Base-by-base conservation (phyloP, 2,329 filamentous ascomycete genomes). In the Penicillium sp. region DNA sequence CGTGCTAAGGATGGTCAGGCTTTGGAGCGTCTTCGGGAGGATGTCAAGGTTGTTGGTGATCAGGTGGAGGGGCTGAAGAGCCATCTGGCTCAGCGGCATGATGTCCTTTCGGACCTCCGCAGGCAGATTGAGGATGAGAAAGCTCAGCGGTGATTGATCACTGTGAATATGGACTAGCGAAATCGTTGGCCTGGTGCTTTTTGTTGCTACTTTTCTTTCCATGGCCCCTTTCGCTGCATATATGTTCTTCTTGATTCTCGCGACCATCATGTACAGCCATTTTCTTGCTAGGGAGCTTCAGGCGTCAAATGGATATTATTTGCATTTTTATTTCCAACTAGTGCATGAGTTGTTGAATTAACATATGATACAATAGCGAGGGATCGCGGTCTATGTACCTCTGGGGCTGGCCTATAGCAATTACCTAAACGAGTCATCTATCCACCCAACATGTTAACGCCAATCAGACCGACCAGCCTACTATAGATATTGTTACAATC, bases 21-120 rank as follows among this genome's bases (percentile, higher is more conserved):
- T 59, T 73, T 97, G 58, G 89, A 92, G 75, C 85, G 87, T 37
- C 85, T 97, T 40, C 80, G 85, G 56, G 92, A 96, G 37, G 94
- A 99, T 75, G 83, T 99, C 71, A 84, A 89, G 67, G 89, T 90
- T 44, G 90, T 99, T n/a, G 88, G 85, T 68, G 93, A 97, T 76
- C 93, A 99, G 79, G 87, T 99, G 2, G 92, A 97, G 63, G 92
- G 92, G 1, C 74, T 99, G 63, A 92, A 96, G 78, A 78, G 81
- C 59, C 94, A 99, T 79, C 77, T 97, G 68, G 82, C 85, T 67
- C 86, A 86, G 63, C 82, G 94, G 59, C 85, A 93, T 74, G 84
- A 87, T 62, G 84, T 87, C 31, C 78, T 99, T 67, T 85, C 89
- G 46, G 88, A 90, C 72, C 71, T 97, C 71, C 84, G 85, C 75